phyloP scores from a whole-genome alignment of 2,329 filamentous ascomycete species.

The Epichloe glyceriae region DNA sequence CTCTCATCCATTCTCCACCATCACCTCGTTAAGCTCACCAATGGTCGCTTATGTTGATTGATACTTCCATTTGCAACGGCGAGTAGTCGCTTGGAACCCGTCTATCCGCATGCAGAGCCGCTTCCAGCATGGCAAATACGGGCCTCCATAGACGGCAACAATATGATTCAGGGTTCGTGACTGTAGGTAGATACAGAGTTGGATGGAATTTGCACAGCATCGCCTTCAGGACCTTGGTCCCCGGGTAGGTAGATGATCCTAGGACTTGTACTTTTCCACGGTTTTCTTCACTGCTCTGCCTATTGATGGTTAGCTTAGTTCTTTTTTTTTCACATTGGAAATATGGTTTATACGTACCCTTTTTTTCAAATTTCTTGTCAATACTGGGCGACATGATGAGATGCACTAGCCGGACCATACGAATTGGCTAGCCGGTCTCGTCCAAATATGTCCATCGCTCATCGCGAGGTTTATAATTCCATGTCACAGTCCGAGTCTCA shows the following conservation, averaged over 20 bases:
- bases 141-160: slow-evolving; percentile 40
- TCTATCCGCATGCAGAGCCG: slow-evolving; percentile 45
- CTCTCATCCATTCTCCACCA: too few relatives aligned
- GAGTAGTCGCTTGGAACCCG: slow-evolving; percentile 38
- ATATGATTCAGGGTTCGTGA: slow-evolving; percentile 46
- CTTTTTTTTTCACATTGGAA: too few relatives aligned
- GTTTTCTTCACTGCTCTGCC: too few relatives aligned
- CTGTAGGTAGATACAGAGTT: slow-evolving; percentile 33
- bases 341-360: too few relatives aligned
- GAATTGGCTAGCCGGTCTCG: too few relatives aligned
- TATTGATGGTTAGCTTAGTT: too few relatives aligned
- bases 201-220: slow-evolving; percentile 35
- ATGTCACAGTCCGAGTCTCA: background rate
- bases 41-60: slow-evolving; percentile 20
- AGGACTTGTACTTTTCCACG: too few relatives aligned
- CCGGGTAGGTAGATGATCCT: too few relatives aligned
- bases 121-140: slow-evolving; percentile 47
- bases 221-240: slow-evolving; percentile 30
- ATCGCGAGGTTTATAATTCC: background rate
- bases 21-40: too few relatives aligned
- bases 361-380: too few relatives aligned
- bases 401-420: too few relatives aligned
- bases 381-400: too few relatives aligned
- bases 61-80: slow-evolving; percentile 28
- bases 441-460: background rate